phyloP scores from a whole-genome alignment of 208 protist genomes.

The Trypanosoma boissoni region DNA sequence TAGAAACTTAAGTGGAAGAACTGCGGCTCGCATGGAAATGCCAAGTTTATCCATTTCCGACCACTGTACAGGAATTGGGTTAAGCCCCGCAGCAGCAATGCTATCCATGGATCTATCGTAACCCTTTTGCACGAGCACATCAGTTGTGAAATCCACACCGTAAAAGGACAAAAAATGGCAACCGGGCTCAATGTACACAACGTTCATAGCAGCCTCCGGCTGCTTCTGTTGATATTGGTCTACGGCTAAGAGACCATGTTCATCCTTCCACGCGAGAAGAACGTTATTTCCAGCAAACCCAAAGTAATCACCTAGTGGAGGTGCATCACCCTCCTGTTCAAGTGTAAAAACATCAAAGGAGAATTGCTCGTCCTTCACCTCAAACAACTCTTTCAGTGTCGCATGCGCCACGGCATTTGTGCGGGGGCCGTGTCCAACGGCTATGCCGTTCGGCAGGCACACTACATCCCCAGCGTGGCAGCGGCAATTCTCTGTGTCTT shows the following conservation, averaged over 20 bases:
- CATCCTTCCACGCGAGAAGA: conserved; percentile 89
- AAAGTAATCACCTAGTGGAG: conserved; percentile 90
- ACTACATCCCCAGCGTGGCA: conserved; percentile 90
- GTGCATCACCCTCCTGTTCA: conserved; percentile 88
- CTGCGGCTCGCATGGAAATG: conserved; percentile 85
- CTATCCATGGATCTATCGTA: conserved; percentile 90
- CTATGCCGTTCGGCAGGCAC: conserved; percentile 76
- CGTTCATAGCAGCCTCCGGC: conserved; percentile 26
- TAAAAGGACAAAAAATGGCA: conserved; percentile 92
- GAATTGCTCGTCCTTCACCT: conserved; percentile 38
- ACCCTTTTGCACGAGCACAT: conserved; percentile 88
- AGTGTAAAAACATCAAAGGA: conserved; percentile 83
- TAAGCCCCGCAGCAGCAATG: conserved; percentile 79
- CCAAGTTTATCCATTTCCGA: conserved; percentile 92
- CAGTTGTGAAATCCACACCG: conserved; percentile 72
- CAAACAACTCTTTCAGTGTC: conserved; percentile 74
- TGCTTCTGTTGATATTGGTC: conserved; percentile 86
- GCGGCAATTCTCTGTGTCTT: conserved; percentile 80
- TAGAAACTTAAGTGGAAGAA: conserved; percentile 85
- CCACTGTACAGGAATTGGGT: conserved; percentile 91
- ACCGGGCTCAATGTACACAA: conserved; percentile 89
- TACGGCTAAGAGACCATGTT: conserved; percentile 88
- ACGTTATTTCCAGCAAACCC: conserved; percentile 89
- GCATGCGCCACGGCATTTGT: conserved; percentile 84
- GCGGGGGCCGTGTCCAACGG: conserved; percentile 82